Percentiles rank a stretch among this genome's conserved stretches.
phyloP scores from a whole-genome alignment of 345 rosid genomes.

The Turnera subulata region DNA sequence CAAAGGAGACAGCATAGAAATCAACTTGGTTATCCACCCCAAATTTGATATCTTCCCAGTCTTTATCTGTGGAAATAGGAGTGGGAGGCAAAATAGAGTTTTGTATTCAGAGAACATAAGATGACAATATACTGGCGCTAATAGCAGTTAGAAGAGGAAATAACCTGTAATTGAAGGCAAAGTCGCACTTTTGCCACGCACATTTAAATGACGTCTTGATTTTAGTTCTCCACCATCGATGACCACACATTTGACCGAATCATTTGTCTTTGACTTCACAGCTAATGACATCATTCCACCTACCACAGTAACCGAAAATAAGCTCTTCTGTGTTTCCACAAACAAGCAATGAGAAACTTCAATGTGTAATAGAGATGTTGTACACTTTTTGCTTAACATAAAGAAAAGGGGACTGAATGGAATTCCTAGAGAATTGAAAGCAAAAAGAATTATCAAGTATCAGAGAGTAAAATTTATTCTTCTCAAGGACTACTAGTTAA shows the following conservation, averaged over 20 bases:
- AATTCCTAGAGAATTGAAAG: too few relatives aligned
- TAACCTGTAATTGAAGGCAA: slow-evolving; percentile 96
- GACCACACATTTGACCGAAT: slow-evolving; percentile 67
- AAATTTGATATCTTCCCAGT: slow-evolving; percentile 98
- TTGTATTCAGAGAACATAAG: slow-evolving; percentile 1
- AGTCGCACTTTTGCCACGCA: slow-evolving; percentile 93
- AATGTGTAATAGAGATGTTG: neutral
- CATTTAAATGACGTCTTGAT: slow-evolving; percentile 95
- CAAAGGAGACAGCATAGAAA: slow-evolving; percentile 95
- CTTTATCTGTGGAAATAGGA: slow-evolving; percentile 59
- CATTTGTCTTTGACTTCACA: slow-evolving; percentile 74
- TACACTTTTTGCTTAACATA: too few relatives aligned
- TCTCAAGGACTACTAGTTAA: too few relatives aligned
- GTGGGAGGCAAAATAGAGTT: neutral
- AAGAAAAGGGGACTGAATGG: too few relatives aligned
- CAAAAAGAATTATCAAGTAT: too few relatives aligned
- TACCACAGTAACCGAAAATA: slow-evolving; percentile 25
- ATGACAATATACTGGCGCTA: neutral
- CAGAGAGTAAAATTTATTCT: too few relatives aligned
- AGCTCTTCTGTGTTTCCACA: slow-evolving; percentile 10
- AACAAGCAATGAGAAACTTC: neutral
- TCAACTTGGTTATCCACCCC: slow-evolving; percentile 97
- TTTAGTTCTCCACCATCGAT: slow-evolving; percentile 94
- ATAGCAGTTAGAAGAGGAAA: slow-evolving; percentile 7
- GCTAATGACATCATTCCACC: slow-evolving; percentile 99